phyloP scores from a whole-genome alignment of 2,329 filamentous ascomycete species.

The Alternaria ethzedia region DNA sequence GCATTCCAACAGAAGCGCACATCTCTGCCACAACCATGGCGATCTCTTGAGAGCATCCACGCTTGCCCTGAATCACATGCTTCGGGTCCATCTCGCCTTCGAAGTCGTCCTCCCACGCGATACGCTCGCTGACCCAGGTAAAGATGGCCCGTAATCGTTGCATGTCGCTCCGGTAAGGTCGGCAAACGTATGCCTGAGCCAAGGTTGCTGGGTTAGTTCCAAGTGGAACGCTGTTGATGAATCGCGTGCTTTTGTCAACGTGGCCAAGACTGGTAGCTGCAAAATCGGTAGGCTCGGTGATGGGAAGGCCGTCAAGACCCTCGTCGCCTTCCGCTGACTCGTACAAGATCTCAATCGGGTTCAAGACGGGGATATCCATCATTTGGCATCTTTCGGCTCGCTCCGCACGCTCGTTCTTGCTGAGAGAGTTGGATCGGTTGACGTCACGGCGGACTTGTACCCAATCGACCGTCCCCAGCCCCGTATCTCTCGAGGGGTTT shows the following conservation, averaged over 20 bases:
- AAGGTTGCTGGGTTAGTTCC: slow-evolving; percentile 82
- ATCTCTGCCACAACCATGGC: slow-evolving; percentile 89
- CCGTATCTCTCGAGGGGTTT: slow-evolving; percentile 71
- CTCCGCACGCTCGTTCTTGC: slow-evolving; percentile 84
- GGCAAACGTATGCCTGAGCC: slow-evolving; percentile 89
- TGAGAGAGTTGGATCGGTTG: slow-evolving; percentile 92
- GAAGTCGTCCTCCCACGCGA: slow-evolving; percentile 94
- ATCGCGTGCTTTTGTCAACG: slow-evolving; percentile 95
- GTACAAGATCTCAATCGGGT: slow-evolving; percentile 87
- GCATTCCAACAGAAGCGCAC: slow-evolving; percentile 87
- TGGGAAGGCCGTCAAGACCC: slow-evolving; percentile 79
- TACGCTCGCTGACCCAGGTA: slow-evolving; percentile 94
- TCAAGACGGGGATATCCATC: slow-evolving; percentile 87
- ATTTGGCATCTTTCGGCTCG: slow-evolving; percentile 89
- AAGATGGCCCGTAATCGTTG: slow-evolving; percentile 94
- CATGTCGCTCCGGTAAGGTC: slow-evolving; percentile 92
- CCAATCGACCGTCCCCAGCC: slow-evolving; percentile 78
- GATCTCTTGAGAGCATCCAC: slow-evolving; percentile 88
- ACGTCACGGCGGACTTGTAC: slow-evolving; percentile 97
- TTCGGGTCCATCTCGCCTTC: slow-evolving; percentile 84
- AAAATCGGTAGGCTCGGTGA: slow-evolving; percentile 84
- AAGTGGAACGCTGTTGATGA: slow-evolving; percentile 81
- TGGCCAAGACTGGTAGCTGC: slow-evolving; percentile 78
- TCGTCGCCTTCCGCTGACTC: slow-evolving; percentile 90
- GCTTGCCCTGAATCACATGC: slow-evolving; percentile 81